Percentiles rank a stretch among this genome's conserved stretches.
Conservation (phyloP, 1,139 yeast genomes). For the Citeromyces hawaiiensis region DNA sequence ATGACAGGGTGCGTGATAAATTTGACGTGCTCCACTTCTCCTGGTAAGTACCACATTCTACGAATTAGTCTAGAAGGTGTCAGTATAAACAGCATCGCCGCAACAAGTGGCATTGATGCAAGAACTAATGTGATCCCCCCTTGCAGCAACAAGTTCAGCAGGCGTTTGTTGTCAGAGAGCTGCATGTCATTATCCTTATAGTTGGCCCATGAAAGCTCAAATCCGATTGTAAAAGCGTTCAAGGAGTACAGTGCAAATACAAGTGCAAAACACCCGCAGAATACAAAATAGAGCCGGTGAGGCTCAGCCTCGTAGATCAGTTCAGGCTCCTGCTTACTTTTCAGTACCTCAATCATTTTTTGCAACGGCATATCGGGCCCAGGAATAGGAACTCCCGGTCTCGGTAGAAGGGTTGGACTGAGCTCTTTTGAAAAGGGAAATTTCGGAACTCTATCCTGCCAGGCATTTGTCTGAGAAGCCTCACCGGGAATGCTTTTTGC, state of each 20-base stretch:
- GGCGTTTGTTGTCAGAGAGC: constrained; percentile 13
- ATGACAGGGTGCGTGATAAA: constrained; percentile 64
- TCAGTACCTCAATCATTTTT: constrained; percentile 50
- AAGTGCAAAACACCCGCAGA: constrained; percentile 56
- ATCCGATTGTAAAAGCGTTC: constrained; percentile 44
- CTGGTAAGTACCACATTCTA: constrained; percentile 66
- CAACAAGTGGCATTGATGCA: constrained; percentile 23
- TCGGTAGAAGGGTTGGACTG: constrained; percentile 57
- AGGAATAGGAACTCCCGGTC: constrained; percentile 66
- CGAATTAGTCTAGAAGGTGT: constrained; percentile 61
- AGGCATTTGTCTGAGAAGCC: constrained; percentile 30
- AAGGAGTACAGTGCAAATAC: constrained; percentile 57
- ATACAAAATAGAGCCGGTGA: constrained; percentile 60
- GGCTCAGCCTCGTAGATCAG: constrained; percentile 76
- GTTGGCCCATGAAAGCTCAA: constrained; percentile 37
- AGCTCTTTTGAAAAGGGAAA: constrained; percentile 57
- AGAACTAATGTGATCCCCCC: constrained; percentile 29
- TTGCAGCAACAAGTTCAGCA: constrained; percentile 12
- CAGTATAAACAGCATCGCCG: constrained; percentile 27
- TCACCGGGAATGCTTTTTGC: constrained; percentile 33
- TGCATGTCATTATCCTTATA: constrained; percentile 46
- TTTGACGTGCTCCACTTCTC: constrained; percentile 32
- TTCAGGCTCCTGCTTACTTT: constrained; percentile 49
- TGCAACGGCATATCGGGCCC: constrained; percentile 38
- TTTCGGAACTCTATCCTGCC: constrained; percentile 39